Evolutionary conservation across 192 early-diverging fungal species (phyloP), one percentile per base, ranked within the genome.

Genomic region (Coemansia sp.): DNA sequence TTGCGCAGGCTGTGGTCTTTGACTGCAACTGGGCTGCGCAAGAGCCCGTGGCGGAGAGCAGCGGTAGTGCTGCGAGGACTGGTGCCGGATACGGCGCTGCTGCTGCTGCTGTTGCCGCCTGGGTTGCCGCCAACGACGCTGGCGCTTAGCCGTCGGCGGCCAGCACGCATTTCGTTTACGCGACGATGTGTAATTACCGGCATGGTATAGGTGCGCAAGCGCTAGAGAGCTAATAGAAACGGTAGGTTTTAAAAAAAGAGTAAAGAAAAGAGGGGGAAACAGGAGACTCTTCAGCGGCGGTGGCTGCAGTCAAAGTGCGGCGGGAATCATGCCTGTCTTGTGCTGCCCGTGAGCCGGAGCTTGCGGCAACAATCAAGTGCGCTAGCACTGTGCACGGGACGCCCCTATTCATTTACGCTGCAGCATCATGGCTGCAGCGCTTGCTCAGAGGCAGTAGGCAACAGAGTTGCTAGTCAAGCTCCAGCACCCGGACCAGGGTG

Each of bases 101-200:
- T 11, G 30, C 30, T 55, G 53, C 40, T 53, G 39, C 21, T 39
- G 11, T n/a, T 23, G 26, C 26, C 10, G 48, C 31, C 28, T 34
- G 26, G 14, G 11, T 42, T 11, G 51, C 14, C 45, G n/a, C 66
- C 62, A 43, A 66, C 59, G 20, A 59, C 66, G 37, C 66, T 62
- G 30, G 60, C 62, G 60, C 74, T 76, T 32, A 76, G 74, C 66
- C 74, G 63, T 59, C 74, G 66, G 59, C 74, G 74, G 16, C 67
- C 56, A 31, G 59, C 34, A 56, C 74, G 74, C 66, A 70, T 66
- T 45, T 76, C 74, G 63, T 62, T 69, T 18, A 66, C 66, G 44
- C 74, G 57, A 21, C 74, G 66, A 37, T 76, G 63, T 36, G 74
- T 70, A 62, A 76, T 76, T 42, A 76, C 74, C 10, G 74, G 74